Evolutionary conservation across 1,139 yeast genomes (phyloP).

Genomic region (Meyerozyma athensensis): DNA sequence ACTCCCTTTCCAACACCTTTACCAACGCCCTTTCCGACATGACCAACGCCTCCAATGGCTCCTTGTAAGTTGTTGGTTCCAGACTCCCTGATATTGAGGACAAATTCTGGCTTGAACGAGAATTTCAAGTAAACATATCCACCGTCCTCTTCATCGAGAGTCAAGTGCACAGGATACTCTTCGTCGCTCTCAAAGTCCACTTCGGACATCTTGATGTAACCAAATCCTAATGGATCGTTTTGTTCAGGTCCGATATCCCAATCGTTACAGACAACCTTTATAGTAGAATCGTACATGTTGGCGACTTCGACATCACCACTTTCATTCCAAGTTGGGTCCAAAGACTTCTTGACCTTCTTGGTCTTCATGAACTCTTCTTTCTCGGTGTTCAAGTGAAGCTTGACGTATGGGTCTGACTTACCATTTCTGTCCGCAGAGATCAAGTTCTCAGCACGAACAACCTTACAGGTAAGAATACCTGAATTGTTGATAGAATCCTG

Average conservation of each 20-base stretch:
- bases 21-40: constrained; percentile 34
- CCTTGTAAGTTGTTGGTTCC: constrained; percentile 40
- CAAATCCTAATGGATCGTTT: constrained; percentile 77
- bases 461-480: constrained; percentile 65
- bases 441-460: constrained; percentile 63
- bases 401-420: constrained; percentile 85
- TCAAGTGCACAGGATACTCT: constrained; percentile 54
- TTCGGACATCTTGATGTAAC: constrained; percentile 52
- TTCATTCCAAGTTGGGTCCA: constrained; percentile 87
- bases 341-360: constrained; percentile 76
- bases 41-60: constrained; percentile 33
- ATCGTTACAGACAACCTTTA: constrained; percentile 62
- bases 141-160: constrained; percentile 51
- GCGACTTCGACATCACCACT: constrained; percentile 44
- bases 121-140: constrained; percentile 62
- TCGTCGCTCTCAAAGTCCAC: constrained; percentile 51
- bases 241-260: constrained; percentile 91
- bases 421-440: constrained; percentile 86
- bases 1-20: constrained; percentile 46
- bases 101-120: constrained; percentile 66
- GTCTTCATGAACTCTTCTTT: constrained; percentile 63
- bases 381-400: constrained; percentile 59
- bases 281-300: constrained; percentile 56
- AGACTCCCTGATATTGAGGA: constrained; percentile 42
- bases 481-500: constrained; percentile 72